These are phyloP conservation scores for Drechslerella dactyloides DNA, from an alignment of 2,329 filamentous ascomycete species.

Conservation along the genomic window DNA sequence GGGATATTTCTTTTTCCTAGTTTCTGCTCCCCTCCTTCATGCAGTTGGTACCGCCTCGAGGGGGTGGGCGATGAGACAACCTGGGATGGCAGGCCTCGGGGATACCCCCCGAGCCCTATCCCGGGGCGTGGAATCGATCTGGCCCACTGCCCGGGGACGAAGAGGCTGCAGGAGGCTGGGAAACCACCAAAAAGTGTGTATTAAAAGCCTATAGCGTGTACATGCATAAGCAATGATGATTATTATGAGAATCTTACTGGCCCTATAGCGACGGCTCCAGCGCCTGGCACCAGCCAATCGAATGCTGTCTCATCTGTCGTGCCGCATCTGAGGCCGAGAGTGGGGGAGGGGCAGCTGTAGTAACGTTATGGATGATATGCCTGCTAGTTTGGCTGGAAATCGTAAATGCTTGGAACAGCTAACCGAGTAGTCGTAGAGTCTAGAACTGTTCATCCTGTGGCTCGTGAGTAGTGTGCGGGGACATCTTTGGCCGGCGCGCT, in stretches of 20 bases:
- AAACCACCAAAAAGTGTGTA: not conserved
- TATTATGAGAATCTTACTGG: not conserved
- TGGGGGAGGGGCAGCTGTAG: not conserved
- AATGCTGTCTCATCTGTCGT: not conserved
- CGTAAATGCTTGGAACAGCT: not conserved
- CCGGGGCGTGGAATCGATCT: not conserved
- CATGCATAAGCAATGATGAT: not conserved
- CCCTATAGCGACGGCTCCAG: not conserved
- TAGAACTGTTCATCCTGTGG: not conserved
- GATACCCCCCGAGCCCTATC: not conserved
- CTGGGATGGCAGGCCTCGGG: too few species aligned
- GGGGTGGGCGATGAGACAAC: not conserved
- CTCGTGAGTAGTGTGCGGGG: not conserved
- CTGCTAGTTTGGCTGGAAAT: too few species aligned
- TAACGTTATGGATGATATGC: not conserved
- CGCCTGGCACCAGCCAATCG: not conserved
- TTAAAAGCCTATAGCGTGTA: not conserved
- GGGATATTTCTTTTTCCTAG: slow-evolving; percentile 36
- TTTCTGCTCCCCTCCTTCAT: not conserved
- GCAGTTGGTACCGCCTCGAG: not conserved
- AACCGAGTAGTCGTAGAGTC: not conserved
- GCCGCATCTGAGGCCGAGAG: not conserved
- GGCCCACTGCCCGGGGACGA: not conserved
- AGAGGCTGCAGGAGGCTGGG: not conserved
- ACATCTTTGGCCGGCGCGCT: not conserved